Evolutionary conservation across 306 rosid genomes (phyloP), one percentile per base, ranked within the genome.

Genomic region (Psophocarpus tetragonolobus): DNA sequence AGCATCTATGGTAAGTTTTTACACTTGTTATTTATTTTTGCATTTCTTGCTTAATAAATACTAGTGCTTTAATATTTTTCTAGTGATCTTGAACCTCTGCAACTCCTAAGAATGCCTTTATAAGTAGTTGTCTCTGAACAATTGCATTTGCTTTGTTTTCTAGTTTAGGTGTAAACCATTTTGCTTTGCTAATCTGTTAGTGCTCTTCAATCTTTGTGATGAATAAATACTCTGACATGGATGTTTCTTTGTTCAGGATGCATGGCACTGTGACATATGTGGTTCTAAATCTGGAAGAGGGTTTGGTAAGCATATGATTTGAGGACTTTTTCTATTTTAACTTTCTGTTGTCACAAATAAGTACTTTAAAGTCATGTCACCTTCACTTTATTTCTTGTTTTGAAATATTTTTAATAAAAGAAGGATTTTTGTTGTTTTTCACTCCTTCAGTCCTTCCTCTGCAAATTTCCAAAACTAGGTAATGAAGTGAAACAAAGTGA

Each of bases 201-300:
- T 80, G 47, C 54, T 68, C 12, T 38, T 50, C 44, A 58, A 45
- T 29, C 68, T 50, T 67, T 67, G 67, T 67, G 67, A 50, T 8
- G 9, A 45, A 32, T 27, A 14, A 44, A 56, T 70, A 30, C 51
- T 79, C 58, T 76, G 83, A 75, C 29, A 33, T 39, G 41, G 74
- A 26, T 41, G 5, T 82, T 50, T 74, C 29, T 79, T 48, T 82
- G 44, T 69, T 67, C 85, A 96, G 99, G 96, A 90, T 87, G 94
- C 97, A 18, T 96, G 99, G 98, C 99, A 90, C 5, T 96, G 99
- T 29, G 99, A 90, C 82, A 85, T 96, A 53, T 96, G 99, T 42
- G 94, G 94, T 60, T 87, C 94, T 32, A 96, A 93, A 88, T 96
- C 99, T 77, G 99, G 99, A 87, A 87, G 90, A 88, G 99, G 99